Conservation (phyloP, 2,329 filamentous ascomycete species). For the Fusarium sp. region DNA sequence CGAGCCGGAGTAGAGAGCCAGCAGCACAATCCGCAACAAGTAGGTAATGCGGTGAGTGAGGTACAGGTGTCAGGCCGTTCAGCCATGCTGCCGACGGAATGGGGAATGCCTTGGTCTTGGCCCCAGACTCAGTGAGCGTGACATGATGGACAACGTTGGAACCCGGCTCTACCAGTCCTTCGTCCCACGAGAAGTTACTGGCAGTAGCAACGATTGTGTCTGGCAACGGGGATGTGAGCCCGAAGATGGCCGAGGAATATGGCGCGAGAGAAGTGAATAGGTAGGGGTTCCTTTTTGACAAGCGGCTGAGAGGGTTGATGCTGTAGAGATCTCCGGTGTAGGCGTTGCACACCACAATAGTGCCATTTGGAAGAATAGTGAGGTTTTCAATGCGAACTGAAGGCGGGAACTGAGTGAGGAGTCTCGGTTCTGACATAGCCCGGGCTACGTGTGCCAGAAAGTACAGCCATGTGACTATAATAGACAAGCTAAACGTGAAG, state of each 20-base stretch:
- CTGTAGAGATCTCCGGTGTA: not conserved
- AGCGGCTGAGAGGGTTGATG: not conserved
- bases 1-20: not conserved
- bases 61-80: not conserved
- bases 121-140: not conserved
- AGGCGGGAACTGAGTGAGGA: not conserved
- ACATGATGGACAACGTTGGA: not conserved
- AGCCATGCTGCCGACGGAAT: not conserved
- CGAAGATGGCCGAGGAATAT: not conserved
- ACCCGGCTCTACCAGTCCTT: not conserved
- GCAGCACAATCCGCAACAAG: not conserved
- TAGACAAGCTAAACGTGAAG: not conserved
- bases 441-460: not conserved
- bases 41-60: not conserved
- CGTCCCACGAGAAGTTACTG: not conserved
- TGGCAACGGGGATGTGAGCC: not conserved
- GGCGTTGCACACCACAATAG: not conserved
- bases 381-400: constrained; percentile 4
- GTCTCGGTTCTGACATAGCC: not conserved
- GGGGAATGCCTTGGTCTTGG: not conserved
- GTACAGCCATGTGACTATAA: not conserved
- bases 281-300: not conserved
- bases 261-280: not conserved
- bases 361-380: not conserved
- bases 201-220: not conserved